phyloP scores from a whole-genome alignment of 805 yeast genomes.

The Citeromyces matritensis region DNA sequence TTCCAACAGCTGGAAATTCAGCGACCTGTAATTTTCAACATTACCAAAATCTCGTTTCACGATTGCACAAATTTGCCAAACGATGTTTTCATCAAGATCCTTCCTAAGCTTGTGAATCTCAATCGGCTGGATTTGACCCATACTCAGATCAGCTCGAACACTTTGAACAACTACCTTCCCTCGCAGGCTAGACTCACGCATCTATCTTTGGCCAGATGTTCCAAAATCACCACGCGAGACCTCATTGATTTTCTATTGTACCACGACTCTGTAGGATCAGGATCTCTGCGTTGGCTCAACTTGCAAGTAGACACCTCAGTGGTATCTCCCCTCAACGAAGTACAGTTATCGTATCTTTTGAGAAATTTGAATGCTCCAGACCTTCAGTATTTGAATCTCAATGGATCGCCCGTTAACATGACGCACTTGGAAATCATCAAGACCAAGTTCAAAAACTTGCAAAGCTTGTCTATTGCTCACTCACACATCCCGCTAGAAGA shows the following conservation, averaged over 20 bases:
- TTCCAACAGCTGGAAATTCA: constrained; percentile 26
- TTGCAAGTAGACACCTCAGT: constrained; percentile 38
- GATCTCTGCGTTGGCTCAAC: constrained; percentile 32
- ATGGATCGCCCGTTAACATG: constrained; percentile 31
- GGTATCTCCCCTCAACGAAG: constrained; percentile 29
- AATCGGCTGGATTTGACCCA: constrained; percentile 69
- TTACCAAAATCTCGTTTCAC: constrained; percentile 55
- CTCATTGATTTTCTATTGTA: constrained; percentile 51
- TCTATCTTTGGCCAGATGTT: constrained; percentile 50
- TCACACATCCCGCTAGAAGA: constrained; percentile 20
- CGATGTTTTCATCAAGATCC: constrained; percentile 34
- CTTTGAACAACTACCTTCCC: constrained; percentile 36
- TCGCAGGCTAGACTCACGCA: constrained; percentile 51
- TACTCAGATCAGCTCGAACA: constrained; percentile 58
- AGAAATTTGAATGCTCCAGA: constrained; percentile 26
- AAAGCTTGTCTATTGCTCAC: constrained; percentile 26
- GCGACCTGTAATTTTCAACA: constrained; percentile 8
- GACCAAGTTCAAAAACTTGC: constrained; percentile 20
- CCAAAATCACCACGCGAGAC: constrained; percentile 58
- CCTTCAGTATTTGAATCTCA: constrained; percentile 31
- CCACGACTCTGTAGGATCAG: constrained; percentile 44
- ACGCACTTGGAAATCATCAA: constrained; percentile 21
- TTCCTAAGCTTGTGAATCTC: constrained; percentile 41
- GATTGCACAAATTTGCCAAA: constrained; percentile 72
- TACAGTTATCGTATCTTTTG: constrained; percentile 26